Conservation (phyloP, 331 rosid species). For the Rhamnella rubrinervis region DNA sequence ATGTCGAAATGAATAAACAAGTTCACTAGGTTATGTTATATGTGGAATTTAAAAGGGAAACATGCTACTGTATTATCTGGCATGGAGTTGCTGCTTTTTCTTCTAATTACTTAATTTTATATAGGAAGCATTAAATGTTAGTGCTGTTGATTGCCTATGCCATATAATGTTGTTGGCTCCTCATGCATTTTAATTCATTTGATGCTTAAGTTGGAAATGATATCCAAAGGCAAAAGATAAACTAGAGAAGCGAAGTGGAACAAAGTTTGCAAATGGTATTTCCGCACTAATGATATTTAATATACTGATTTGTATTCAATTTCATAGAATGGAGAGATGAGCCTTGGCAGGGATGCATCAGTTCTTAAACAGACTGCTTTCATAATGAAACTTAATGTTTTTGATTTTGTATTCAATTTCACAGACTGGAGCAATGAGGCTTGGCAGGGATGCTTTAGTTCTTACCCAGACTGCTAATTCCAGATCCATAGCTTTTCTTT, state of each 20-base stretch:
- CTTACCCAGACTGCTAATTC: slow-evolving; percentile 54
- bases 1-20: too few relatives aligned
- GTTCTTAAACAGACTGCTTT: slow-evolving; percentile 54
- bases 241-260: too few relatives aligned
- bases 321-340: slow-evolving; percentile 56
- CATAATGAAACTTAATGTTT: background rate
- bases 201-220: too few relatives aligned
- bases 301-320: slow-evolving; percentile 4
- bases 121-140: background rate
- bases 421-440: slow-evolving; percentile 66
- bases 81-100: too few relatives aligned
- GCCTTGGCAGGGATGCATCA: slow-evolving; percentile 56
- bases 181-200: too few relatives aligned
- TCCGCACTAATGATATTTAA: background rate
- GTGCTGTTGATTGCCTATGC: background rate
- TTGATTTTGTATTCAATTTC: slow-evolving; percentile 5
- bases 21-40: too few relatives aligned
- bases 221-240: too few relatives aligned
- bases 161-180: background rate
- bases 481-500: slow-evolving; percentile 59
- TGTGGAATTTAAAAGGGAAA: too few relatives aligned
- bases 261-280: too few relatives aligned
- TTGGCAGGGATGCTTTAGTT: slow-evolving; percentile 58
- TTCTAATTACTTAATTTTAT: background rate
- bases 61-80: too few relatives aligned